Evolutionary conservation across 1,284 basidiomycete genomes (phyloP), one percentile per base, ranked within the genome.

Genomic region (Tetrapyrgos nigripes): DNA sequence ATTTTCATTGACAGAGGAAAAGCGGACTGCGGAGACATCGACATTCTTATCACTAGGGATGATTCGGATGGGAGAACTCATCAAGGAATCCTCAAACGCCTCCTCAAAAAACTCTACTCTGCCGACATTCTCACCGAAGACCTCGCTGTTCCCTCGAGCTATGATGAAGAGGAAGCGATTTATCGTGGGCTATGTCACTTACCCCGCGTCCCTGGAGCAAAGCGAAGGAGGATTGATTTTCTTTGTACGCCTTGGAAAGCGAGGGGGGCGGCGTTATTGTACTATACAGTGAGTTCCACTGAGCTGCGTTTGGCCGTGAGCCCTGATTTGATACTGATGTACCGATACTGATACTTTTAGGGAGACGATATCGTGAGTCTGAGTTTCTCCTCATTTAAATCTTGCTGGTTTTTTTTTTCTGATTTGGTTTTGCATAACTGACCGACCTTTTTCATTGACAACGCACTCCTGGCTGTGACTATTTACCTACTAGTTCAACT

Each of bases 11-110:
- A 35, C 60, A 91, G 90, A 59, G 92, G 93, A 4, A 89, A 89
- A 68, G 76, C 78, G 1, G 85, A 86, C 51, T 96, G 92, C 57
- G 94, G 95, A 1, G 95, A 97, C 70, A 93, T 97, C 57, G 95
- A 97, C 71, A 87, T 97, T 52, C 73, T 97, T 59, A 88, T 97
- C 64, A 94, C 93, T 0, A 85, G 93, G 14, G 81, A 87, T 23
- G 80, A 84, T 0, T 71, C 80, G 3, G 92, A 95, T 65, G 92
- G 92, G 0, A 81, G 76, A 58, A 91, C 87, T 0, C 94, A 96
- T 68, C 72, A 75, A 57, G 91, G 93, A 14, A 72, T 91, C 6
- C 74, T 92, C 29, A 68, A 76, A 0, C 75, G 73, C 40, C 78
- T 96, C 13, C 76, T 95, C 2, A 67, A 73, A 24, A 70, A 71